A percentile compares a stretch with the other conserved stretches of the same genome.
Evolutionary conservation across 768 basidiomycete species (phyloP).

Genomic region (Leccinellum luteum): DNA sequence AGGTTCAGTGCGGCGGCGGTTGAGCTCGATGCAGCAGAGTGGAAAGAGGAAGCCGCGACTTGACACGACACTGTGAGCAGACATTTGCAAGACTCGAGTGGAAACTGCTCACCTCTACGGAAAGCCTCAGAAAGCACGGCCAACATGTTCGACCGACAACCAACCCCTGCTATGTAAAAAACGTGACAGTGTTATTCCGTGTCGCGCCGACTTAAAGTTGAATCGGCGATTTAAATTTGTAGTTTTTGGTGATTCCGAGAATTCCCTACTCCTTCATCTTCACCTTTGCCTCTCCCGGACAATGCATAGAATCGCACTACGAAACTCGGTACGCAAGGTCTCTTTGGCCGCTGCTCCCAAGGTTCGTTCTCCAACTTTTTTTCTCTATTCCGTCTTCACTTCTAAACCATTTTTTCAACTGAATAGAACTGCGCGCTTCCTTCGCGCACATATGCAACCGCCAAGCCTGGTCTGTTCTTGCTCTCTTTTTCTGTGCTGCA

Average conservation of each 20-base stretch:
- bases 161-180: not conserved
- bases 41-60: constrained; percentile 29
- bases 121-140: constrained; percentile 15
- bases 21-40: constrained; percentile 35
- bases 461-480: constrained; percentile 84
- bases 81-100: not conserved
- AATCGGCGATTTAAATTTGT: constrained; percentile 31
- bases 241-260: constrained; percentile 36
- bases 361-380: constrained; percentile 40
- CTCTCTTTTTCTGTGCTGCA: not conserved
- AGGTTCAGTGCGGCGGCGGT: constrained; percentile 69
- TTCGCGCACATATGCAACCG: constrained; percentile 91
- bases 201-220: constrained; percentile 15
- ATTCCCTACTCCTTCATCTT: constrained; percentile 41
- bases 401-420: constrained; percentile 5
- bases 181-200: constrained; percentile 9
- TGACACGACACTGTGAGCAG: constrained; percentile 6
- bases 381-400: not conserved
- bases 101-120: constrained; percentile 18
- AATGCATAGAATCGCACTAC: constrained; percentile 84
- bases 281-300: constrained; percentile 45
- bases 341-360: constrained; percentile 65
- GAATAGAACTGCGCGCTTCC: constrained; percentile 44
- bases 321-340: constrained; percentile 79
- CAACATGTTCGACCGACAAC: not conserved